Base-by-base conservation (phyloP, 805 yeast species). In the Kazachstania taianensis region DNA sequence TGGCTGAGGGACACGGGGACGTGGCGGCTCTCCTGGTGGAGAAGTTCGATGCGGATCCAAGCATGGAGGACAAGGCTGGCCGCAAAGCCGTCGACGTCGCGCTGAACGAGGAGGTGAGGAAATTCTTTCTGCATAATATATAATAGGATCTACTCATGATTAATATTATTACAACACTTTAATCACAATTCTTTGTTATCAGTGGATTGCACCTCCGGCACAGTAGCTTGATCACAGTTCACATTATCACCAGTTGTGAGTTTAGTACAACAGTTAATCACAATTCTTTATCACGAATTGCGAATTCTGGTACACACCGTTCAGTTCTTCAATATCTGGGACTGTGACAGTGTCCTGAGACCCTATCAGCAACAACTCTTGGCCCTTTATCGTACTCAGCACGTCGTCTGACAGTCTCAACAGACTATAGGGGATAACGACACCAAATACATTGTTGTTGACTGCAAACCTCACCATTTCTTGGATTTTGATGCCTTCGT, bases 1-100 rank as follows among this genome's bases (percentile, higher is more conserved):
- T 81, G 38, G 85, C 94, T 0, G 97, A 87, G 57, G 96, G 95
- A 0, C 78, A 78, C 47, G 86, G 80, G 1, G 94, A 82, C 40
- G 73, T 74, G 8, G 94, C 82, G 0, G 64, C 75, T 1, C 49
- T 63, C 23, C 59, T 87, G 32, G 75, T 78, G 2, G 65, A 43
- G 16, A 50, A 68, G 35, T 62, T 68, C 5, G 89, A 89, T 0
- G 96, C 94, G 0, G 85, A 81, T 45, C 40, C 57, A 31, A 35
- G 50, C 15, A 38, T 64, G 10, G 61, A 59, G 33, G 74, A 70
- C 43, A 41, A 48, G 2, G 80, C 75, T 9, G 84, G 78, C 2
- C 60, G 70, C 38, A 67, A 68, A 1, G 73, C 83, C 2, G 33
- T 63, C 3, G 66, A 74, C 19, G 78, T 76, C 4, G 71, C 75